These are phyloP conservation scores for Gleditsia sinensis DNA, from an alignment of 306 rosid genomes.

Conservation along the genomic window DNA sequence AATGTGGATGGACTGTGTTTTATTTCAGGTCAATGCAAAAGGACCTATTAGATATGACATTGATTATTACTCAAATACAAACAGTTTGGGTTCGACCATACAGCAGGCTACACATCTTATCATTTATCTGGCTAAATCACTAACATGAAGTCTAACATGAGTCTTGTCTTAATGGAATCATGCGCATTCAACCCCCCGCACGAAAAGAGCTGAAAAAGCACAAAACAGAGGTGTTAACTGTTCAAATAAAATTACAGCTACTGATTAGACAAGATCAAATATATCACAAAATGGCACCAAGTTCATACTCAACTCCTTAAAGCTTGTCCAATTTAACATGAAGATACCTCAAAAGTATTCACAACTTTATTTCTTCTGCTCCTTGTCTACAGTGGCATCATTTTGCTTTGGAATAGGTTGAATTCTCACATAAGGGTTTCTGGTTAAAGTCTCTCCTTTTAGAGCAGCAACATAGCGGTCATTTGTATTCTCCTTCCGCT, in stretches of 20 bases:
- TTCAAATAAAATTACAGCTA: no score
- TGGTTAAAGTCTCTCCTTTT: constrained; percentile 77
- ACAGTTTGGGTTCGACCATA: constrained; percentile 12
- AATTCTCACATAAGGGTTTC: constrained; percentile 88
- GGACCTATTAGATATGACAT: not conserved
- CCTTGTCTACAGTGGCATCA: constrained; percentile 32
- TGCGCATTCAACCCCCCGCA: not conserved
- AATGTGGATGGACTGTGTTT: not conserved
- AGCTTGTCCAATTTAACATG: not conserved
- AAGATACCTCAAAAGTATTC: constrained; percentile 15
- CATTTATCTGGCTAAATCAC: no score
- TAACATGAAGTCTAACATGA: not conserved
- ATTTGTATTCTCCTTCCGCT: constrained; percentile 82
- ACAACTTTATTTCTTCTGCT: constrained; percentile 50
- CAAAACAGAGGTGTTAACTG: no score
- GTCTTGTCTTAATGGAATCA: not conserved
- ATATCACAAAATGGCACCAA: not conserved
- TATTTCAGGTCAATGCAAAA: constrained; percentile 1
- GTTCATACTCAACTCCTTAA: constrained; percentile 16
- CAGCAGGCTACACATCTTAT: no score
- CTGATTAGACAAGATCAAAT: not conserved
- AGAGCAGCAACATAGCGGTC: constrained; percentile 92
- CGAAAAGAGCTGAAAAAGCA: no score
- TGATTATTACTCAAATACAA: constrained; percentile 7
- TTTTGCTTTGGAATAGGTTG: constrained; percentile 63